phyloP scores from a whole-genome alignment of 1,284 basidiomycete genomes.

The Schizophyllum amplum region DNA sequence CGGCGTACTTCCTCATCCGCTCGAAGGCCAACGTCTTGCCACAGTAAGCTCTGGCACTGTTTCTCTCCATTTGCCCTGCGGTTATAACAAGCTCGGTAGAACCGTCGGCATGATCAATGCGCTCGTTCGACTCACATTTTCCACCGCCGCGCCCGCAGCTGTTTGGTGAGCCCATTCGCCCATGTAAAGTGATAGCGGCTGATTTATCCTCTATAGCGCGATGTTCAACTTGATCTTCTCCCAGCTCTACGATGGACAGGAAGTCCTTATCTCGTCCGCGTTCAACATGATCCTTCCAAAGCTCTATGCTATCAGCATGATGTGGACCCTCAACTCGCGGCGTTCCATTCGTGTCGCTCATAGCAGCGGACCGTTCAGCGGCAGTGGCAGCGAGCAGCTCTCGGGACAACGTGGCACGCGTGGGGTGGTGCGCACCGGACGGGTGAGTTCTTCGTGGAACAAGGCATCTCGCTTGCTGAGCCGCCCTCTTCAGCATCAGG shows the following conservation, averaged over 20 bases:
- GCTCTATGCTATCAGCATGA: constrained; percentile 18
- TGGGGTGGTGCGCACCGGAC: not conserved
- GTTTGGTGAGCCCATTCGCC: constrained; percentile 19
- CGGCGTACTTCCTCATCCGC: constrained; percentile 22
- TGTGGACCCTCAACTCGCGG: constrained; percentile 12
- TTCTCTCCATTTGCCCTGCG: not conserved
- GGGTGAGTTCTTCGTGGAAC: too few relatives aligned
- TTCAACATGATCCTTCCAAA: constrained; percentile 24
- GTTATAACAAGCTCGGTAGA: constrained; percentile 5
- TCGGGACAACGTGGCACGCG: not conserved
- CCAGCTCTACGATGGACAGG: constrained; percentile 19
- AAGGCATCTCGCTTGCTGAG: too few relatives aligned
- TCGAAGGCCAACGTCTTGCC: constrained; percentile 22
- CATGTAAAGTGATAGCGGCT: not conserved
- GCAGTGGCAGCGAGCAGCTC: not conserved
- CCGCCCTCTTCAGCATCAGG: not conserved
- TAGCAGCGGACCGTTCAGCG: constrained; percentile 30
- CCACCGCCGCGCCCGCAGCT: constrained; percentile 26
- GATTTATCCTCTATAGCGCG: constrained; percentile 15
- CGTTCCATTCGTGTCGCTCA: constrained; percentile 5
- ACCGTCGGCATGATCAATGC: constrained; percentile 21
- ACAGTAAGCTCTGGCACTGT: constrained; percentile 3
- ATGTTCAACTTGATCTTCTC: constrained; percentile 27
- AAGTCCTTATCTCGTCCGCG: constrained; percentile 18
- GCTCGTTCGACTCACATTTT: constrained; percentile 27